These are phyloP conservation scores for Pseudopyrenochaeta lycopersici DNA, from an alignment of 2,329 filamentous ascomycete species.

Conservation along the genomic window DNA sequence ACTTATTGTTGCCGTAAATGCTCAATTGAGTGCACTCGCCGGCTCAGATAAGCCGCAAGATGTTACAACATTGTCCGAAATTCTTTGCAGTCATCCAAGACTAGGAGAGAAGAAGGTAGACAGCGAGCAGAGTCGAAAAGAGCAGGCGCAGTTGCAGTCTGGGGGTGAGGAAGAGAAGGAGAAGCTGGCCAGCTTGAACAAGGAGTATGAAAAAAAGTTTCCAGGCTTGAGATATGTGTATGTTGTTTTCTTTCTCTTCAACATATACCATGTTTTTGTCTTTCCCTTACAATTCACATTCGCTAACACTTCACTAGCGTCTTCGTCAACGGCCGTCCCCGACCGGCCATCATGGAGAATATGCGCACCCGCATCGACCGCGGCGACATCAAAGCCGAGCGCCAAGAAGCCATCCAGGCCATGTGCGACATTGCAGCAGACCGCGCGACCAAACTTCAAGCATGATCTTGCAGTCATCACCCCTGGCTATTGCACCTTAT, in stretches of 20 bases:
- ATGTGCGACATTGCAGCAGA: slow-evolving; percentile 93
- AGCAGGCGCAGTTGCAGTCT: slow-evolving; percentile 78
- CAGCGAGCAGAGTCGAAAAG: slow-evolving; percentile 80
- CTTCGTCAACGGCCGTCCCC: slow-evolving; percentile 84
- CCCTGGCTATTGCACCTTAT: too few relatives aligned
- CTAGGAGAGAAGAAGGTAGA: slow-evolving; percentile 83
- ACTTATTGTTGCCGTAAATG: slow-evolving; percentile 73
- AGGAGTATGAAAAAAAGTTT: slow-evolving; percentile 80
- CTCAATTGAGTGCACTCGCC: slow-evolving; percentile 62
- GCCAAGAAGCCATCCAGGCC: slow-evolving; percentile 75
- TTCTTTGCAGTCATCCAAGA: slow-evolving; percentile 83
- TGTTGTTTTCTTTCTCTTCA: slow-evolving; percentile 18
- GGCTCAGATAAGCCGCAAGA: slow-evolving; percentile 54
- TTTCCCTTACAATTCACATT: not conserved
- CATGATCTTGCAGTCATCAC: not conserved
- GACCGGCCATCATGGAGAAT: slow-evolving; percentile 79
- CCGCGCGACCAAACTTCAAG: slow-evolving; percentile 68
- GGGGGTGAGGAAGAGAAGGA: slow-evolving; percentile 61
- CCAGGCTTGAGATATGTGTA: slow-evolving; percentile 84
- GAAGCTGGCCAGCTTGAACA: slow-evolving; percentile 71
- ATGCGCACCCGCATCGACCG: slow-evolving; percentile 79
- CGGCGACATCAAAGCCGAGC: slow-evolving; percentile 72
- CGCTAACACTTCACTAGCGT: slow-evolving; percentile 59
- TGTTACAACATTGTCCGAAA: slow-evolving; percentile 69
- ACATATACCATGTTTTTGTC: not conserved